phyloP scores from a whole-genome alignment of 2,329 filamentous ascomycete genomes.

The Phyllosticta capitalensis region DNA sequence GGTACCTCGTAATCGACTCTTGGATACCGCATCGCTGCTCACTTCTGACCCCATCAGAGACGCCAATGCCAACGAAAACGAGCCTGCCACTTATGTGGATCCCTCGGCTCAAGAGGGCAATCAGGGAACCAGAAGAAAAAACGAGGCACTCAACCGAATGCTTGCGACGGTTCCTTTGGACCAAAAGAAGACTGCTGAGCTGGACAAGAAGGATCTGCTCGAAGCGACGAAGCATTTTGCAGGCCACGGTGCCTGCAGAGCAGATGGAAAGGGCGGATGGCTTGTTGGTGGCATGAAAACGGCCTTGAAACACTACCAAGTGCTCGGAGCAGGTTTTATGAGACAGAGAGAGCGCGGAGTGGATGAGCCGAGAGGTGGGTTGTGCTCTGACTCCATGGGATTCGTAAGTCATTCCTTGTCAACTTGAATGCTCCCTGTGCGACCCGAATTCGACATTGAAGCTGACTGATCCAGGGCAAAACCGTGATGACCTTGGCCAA shows the following conservation, averaged over 20 bases:
- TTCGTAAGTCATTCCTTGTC: not conserved
- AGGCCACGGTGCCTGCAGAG: constrained; percentile 26
- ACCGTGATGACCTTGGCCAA: constrained; percentile 24
- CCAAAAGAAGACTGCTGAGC: constrained; percentile 21
- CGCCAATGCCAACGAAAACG: constrained; percentile 17
- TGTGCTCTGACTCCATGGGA: constrained; percentile 36
- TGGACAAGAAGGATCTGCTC: constrained; percentile 29
- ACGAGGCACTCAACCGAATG: constrained; percentile 30
- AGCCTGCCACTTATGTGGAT: not conserved
- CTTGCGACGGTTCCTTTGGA: constrained; percentile 31
- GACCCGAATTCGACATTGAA: not conserved
- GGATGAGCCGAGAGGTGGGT: constrained; percentile 29
- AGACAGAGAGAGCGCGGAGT: constrained; percentile 36
- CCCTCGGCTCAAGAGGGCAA: not conserved
- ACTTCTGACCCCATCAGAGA: constrained; percentile 24
- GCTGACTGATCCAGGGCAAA: constrained; percentile 13
- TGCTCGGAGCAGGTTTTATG: constrained; percentile 48
- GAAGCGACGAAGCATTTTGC: constrained; percentile 34
- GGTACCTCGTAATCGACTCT: constrained; percentile 13
- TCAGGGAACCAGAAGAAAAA: constrained; percentile 14
- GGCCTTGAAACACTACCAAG: constrained; percentile 40
- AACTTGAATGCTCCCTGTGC: too few species aligned
- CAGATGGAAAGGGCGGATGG: constrained; percentile 30
- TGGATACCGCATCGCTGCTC: constrained; percentile 18
- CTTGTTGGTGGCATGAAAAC: constrained; percentile 40